These are phyloP conservation scores for Chenopodium quinoa DNA, from an alignment of 148 eudicot genomes.

Conservation along the genomic window DNA sequence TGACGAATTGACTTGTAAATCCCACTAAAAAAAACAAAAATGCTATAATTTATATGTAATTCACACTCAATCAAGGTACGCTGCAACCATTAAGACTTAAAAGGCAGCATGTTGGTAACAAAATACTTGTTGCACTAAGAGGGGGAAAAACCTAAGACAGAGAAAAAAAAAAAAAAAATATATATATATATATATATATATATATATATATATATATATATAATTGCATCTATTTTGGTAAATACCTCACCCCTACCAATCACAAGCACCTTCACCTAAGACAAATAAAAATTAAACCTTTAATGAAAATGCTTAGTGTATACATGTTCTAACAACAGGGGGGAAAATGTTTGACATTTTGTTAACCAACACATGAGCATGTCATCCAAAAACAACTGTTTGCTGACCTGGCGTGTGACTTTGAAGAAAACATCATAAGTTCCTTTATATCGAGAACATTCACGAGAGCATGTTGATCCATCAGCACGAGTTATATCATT, in stretches of 20 bases:
- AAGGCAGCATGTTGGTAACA: neutral
- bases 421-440: conserved; percentile 85
- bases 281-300: neutral
- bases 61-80: neutral
- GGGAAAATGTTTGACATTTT: too few relatives aligned
- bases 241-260: neutral
- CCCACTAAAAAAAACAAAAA: neutral
- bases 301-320: neutral
- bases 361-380: neutral
- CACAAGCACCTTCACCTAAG: neutral
- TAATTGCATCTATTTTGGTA: neutral
- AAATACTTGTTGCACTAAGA: neutral
- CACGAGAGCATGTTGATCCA: conserved; percentile 42
- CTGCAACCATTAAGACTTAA: neutral
- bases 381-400: neutral
- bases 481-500: conserved; percentile 37
- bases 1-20: neutral
- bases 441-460: conserved; percentile 66
- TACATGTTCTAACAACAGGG: neutral
- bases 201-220: too few relatives aligned
- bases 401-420: conserved; percentile 73
- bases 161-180: neutral
- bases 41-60: neutral
- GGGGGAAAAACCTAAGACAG: neutral
- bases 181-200: too few relatives aligned